A percentile compares a stretch with the other conserved stretches of the same genome.
phyloP scores from a whole-genome alignment of 345 rosid genomes.

The Linum usitatissimum region DNA sequence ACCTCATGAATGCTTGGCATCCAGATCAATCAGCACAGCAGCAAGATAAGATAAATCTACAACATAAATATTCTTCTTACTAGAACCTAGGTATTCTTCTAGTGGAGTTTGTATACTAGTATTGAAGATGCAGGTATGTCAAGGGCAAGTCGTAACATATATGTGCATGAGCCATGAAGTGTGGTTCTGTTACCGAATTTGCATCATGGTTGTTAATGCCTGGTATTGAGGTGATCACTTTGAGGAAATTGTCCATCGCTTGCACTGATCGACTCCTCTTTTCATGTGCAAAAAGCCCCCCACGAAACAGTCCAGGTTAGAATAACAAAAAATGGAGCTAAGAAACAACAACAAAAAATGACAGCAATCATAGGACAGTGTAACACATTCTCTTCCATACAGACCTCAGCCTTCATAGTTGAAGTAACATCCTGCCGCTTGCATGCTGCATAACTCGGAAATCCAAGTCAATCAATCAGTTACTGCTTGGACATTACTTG shows the following conservation, averaged over 20 bases:
- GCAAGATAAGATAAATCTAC: too few species aligned
- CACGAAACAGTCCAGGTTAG: background rate
- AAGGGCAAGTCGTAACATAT: too few species aligned
- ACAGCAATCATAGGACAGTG: background rate
- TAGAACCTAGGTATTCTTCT: too few species aligned
- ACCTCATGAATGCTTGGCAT: too few species aligned
- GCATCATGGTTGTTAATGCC: conserved; percentile 81
- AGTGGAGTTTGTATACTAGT: too few species aligned
- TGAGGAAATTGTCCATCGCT: conserved; percentile 43
- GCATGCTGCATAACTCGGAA: conserved; percentile 43
- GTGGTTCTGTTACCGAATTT: conserved; percentile 35
- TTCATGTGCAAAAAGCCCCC: conserved; percentile 12
- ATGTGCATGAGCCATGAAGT: background rate
- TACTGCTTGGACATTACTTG: background rate
- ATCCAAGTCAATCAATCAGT: background rate
- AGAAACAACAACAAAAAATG: background rate
- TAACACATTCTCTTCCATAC: conserved; percentile 13
- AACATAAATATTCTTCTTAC: too few species aligned
- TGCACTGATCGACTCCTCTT: conserved; percentile 62
- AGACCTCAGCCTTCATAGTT: conserved; percentile 74
- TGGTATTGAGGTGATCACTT: conserved; percentile 67
- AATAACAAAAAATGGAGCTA: background rate
- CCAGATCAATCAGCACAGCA: background rate
- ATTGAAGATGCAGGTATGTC: background rate
- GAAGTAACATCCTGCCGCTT: conserved; percentile 55